Base-by-base conservation (phyloP, 2,329 filamentous ascomycete genomes). In the Cladosporium sp. region DNA sequence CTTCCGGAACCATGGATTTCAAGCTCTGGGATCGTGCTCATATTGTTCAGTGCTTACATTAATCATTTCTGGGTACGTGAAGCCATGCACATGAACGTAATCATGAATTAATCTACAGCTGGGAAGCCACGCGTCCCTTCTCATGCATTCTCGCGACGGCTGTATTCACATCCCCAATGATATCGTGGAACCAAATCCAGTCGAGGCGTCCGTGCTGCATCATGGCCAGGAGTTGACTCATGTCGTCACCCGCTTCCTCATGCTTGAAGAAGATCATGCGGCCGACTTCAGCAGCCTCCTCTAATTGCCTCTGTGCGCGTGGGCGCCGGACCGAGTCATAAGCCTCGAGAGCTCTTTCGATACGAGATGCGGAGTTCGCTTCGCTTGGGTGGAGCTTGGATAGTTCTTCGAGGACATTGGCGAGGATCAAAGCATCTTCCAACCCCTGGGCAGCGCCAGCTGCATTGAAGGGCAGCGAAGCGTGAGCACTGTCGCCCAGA, bases 331-430 rank as follows among this genome's bases (percentile, higher is more conserved):
- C 20, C 5, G n/a, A 22, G 37, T 64, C 59, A 37, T 61, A 64
- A 6, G 59, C 55, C 15, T 30, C 43, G 28, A 64, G 51, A n/a
- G 56, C 59, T 80, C 9, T 70, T 74, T 42, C 66, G 73, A 60
- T 67, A 7, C 80, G 74, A 0, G 65, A 59, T 0, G 64, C 60
- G 0, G 61, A 69, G 3, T 12, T 17, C 5, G 1, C 17, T 3
- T 22, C 47, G 30, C 17, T 50, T 17, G 30, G 14, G 11, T 0
- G 62, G 59, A 2, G 78, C 71, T 36, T 79, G 73, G 0, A 74
- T 76, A 50, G 5, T 12, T 37, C 28, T 14, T n/a, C 47, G 0
- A 86, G 70, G 0, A 85, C 66, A 3, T 76, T 73, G 25, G 57
- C 54, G 15, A 65, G 55, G 1, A 65, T 37, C 20, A 64, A 59